Evolutionary conservation across 2,329 filamentous ascomycete genomes (phyloP).

Genomic region (Xylaria multiplex): DNA sequence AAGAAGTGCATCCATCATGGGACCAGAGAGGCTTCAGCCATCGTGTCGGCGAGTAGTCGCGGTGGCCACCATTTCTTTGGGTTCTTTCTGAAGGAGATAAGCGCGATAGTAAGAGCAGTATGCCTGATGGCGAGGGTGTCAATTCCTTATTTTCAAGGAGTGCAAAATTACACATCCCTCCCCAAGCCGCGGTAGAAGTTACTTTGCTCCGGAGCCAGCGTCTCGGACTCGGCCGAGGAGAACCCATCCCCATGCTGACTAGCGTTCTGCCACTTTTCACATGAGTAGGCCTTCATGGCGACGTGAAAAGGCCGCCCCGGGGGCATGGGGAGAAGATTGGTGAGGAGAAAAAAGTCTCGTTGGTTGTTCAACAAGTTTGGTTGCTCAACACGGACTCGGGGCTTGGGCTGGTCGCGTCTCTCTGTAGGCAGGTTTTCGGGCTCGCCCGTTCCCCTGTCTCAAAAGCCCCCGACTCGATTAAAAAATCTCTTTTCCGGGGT

Average conservation of each 20-base stretch:
- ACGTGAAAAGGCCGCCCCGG: conserved; percentile 40
- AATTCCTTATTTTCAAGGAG: neutral
- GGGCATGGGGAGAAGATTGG: conserved; percentile 47
- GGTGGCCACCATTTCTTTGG: conserved; percentile 50
- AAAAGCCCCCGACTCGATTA: conserved; percentile 52
- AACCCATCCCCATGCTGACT: conserved; percentile 48
- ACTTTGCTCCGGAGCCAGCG: conserved; percentile 68
- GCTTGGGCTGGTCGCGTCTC: conserved; percentile 64
- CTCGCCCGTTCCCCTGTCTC: conserved; percentile 47
- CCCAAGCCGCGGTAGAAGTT: conserved; percentile 52
- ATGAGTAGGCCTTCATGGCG: conserved; percentile 13
- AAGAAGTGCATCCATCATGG: neutral
- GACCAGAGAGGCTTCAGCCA: neutral
- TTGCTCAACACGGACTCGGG: conserved; percentile 42
- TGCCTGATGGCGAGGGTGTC: conserved; percentile 45
- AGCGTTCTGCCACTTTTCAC: conserved; percentile 44
- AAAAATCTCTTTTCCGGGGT: conserved; percentile 40
- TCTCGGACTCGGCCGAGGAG: conserved; percentile 66
- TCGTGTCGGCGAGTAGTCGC: conserved; percentile 26
- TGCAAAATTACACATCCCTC: conserved; percentile 21
- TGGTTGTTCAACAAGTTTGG: conserved; percentile 11
- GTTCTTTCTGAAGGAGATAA: conserved; percentile 67
- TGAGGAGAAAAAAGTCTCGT: conserved; percentile 39
- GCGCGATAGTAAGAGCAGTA: conserved; percentile 64
- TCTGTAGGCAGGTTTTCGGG: conserved; percentile 47